Base-by-base conservation (phyloP, 2,329 filamentous ascomycete genomes). In the Epichloe brachyelytri region DNA sequence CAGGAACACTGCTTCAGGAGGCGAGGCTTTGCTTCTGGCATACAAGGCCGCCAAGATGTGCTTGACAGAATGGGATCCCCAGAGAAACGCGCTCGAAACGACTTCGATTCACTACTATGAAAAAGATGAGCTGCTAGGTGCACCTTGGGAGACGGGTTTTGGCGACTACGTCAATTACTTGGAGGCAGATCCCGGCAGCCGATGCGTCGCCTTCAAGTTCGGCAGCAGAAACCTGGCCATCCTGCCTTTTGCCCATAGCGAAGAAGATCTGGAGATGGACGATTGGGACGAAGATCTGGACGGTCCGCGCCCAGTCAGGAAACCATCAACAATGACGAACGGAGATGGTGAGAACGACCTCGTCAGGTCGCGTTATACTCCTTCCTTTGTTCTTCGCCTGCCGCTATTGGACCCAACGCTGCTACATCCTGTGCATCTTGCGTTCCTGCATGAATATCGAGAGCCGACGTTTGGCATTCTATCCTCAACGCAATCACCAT, bases 21-120 rank as follows among this genome's bases (percentile, higher is more conserved):
- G 87, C 52, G 88, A 96, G 55, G 85, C 85, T 45, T 74, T 98
- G 51, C 72, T 98, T 51, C 68, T 97, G 52, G 85, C 88, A 0
- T 86, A 91, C 68, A 85, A 86, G 62, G 89, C 95, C 69, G 93
- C 93, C 41, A 95, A 95, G 70, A 77, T 97, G 63, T 94, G 87
- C 67, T 74, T 98, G 66, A 77, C 95, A 51, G 88, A 96, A 71
- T 98, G 93, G 93, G 88, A 97, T 64, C 82, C 88, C 8, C 81
- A 85, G 64, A 82, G 80, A 58, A 77, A 86, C 67, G 79, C 80
- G 48, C 82, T 97, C 59, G 83, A 85, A 59, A 97, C 91, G 49
- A 80, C 93, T 56, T 97, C 91, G 48, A 91, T 98, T 61, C 93
- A 98, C 71, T 97, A 90, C 74, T 98, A 97, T 70, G 93, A 98